Base-by-base conservation (phyloP, 192 early-diverging fungal genomes). In the Entophlyctis luteolus region DNA sequence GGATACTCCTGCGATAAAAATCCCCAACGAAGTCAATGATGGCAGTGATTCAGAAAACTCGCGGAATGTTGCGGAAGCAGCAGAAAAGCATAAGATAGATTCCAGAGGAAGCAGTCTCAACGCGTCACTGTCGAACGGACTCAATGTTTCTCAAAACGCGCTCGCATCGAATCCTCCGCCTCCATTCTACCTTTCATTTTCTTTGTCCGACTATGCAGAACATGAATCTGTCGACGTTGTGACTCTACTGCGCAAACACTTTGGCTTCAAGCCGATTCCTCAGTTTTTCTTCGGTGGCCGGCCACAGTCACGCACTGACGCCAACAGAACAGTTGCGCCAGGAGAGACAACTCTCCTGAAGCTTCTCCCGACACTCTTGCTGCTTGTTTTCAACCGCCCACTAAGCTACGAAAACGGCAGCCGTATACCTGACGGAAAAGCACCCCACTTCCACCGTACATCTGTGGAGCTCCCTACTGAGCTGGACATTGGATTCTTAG, bases 381-480 rank as follows among this genome's bases (percentile, higher is more conserved):
- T 65, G 1, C 46, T 80, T 22, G 28, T 49, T 23, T 48, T 80
- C 47, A 38, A 77, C 4, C 62, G 75, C 6, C 73, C 73, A 0
- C 22, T 68, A 4, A 48, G 35, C 22, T 37, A 29, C 23, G 22
- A 2, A 20, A 14, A 25, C 14, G 50, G 28, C 4, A 6, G 29
- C 12, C n/a, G n/a, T n/a, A n/a, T n/a, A n/a, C n/a, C n/a, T n/a
- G n/a, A n/a, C n/a, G n/a, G n/a, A n/a, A n/a, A n/a, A n/a, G n/a
- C n/a, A n/a, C n/a, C n/a, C n/a, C n/a, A 8, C 6, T 73, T 65
- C 27, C 75, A 80, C 62, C 33, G 68, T 22, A 57, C 73, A 36
- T 25, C 71, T 1, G 70, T 77, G 18, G 79, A 81, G 37, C 25
- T 81, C 16, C 79, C 79, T 0, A 16, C 65, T 14, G 79, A 81